Evolutionary conservation across 345 rosid genomes (phyloP).

Genomic region (Abelmoschus esculentus): DNA sequence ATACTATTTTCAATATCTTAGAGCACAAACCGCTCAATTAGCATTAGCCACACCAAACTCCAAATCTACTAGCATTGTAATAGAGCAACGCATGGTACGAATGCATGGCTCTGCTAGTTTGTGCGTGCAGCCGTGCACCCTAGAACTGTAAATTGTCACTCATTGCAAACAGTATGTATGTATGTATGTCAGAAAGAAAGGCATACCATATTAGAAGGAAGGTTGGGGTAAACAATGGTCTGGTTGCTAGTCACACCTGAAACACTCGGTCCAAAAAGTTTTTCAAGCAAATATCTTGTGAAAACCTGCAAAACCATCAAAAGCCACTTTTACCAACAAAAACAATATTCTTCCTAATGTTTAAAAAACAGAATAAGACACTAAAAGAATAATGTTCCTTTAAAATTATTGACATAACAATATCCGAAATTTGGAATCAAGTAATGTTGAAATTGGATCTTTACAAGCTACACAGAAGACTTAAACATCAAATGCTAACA

Average conservation of each 20-base stretch:
- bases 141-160: background rate
- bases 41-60: background rate
- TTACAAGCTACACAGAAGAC: background rate
- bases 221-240: slow-evolving; percentile 61
- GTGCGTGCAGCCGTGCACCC: background rate
- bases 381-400: too few relatives aligned
- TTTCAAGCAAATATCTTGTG: slow-evolving; percentile 63
- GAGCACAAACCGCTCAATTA: background rate
- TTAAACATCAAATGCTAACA: background rate
- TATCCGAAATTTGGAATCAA: background rate
- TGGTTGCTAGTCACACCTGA: slow-evolving; percentile 54
- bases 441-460: background rate
- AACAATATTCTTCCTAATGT: background rate
- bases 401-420: too few relatives aligned
- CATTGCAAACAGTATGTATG: background rate
- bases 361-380: background rate
- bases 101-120: background rate
- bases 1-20: background rate
- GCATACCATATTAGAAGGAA: slow-evolving; percentile 81
- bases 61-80: background rate
- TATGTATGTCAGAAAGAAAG: background rate
- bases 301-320: slow-evolving; percentile 47
- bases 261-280: slow-evolving; percentile 65
- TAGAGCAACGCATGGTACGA: background rate
- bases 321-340: background rate